phyloP scores from a whole-genome alignment of 257 asterid genomes.

The Solanum tacnaense region DNA sequence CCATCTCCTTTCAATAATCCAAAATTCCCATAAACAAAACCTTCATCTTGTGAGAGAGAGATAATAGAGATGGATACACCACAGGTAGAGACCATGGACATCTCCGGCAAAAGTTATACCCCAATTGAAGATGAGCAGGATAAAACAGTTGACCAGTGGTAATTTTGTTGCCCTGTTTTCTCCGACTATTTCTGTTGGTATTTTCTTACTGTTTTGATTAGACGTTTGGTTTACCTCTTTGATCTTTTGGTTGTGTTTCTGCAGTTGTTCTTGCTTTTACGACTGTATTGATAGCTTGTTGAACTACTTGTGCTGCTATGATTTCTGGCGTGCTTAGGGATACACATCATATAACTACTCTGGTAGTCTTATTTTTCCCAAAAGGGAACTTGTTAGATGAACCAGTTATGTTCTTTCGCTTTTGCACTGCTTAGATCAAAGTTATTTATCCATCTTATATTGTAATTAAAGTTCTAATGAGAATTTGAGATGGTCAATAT shows the following conservation, averaged over 20 bases:
- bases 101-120: constrained; percentile 16
- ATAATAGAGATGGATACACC: constrained; percentile 45
- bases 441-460: not conserved
- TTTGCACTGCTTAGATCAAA: not conserved
- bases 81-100: constrained; percentile 34
- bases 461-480: not conserved
- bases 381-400: not conserved
- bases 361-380: too few species aligned
- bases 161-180: not conserved
- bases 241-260: not conserved
- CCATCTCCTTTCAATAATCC: not conserved
- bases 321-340: constrained; percentile 18
- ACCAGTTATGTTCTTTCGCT: not conserved
- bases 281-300: constrained; percentile 41
- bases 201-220: not conserved
- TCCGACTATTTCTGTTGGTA: not conserved
- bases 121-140: constrained; percentile 45
- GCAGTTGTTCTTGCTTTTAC: constrained; percentile 65
- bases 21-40: not conserved
- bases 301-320: constrained; percentile 41
- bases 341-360: not conserved
- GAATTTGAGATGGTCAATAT: not conserved
- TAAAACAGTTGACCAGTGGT: constrained; percentile 40
- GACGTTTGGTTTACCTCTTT: not conserved
- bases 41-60: not conserved